Conservation (phyloP, 495 filamentous ascomycete species). For the Podospora pseudopauciseta region DNA sequence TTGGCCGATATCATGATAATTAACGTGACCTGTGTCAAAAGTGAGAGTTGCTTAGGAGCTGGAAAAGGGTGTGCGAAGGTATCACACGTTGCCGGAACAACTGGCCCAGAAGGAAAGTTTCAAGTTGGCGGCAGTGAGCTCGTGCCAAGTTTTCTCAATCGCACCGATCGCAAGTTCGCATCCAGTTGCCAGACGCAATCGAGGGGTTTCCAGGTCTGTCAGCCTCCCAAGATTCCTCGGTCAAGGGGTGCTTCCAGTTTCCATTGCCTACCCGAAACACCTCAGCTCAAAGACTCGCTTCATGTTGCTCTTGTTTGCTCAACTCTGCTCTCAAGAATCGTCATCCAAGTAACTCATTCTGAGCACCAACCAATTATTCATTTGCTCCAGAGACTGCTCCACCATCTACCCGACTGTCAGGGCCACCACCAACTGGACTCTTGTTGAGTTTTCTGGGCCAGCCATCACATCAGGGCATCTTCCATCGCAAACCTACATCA, state of each 20-base stretch:
- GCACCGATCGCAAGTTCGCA: not conserved
- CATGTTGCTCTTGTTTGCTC: no score
- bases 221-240: slow-evolving; percentile 1
- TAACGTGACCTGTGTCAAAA: not conserved
- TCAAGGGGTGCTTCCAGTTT: not conserved
- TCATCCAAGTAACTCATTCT: not conserved
- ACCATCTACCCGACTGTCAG: not conserved
- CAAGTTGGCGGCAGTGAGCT: not conserved
- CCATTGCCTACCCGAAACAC: slow-evolving; percentile 4
- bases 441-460: not conserved
- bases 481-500: not conserved
- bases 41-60: not conserved
- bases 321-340: not conserved
- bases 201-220: slow-evolving; percentile 2
- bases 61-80: not conserved
- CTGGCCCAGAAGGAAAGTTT: not conserved
- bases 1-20: not conserved
- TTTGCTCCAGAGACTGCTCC: not conserved
- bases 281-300: not conserved
- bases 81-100: slow-evolving; percentile 1
- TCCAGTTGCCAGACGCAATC: not conserved
- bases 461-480: not conserved
- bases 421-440: not conserved
- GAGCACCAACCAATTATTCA: not conserved
- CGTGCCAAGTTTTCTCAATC: slow-evolving; percentile 1